A percentile compares a stretch with the other conserved stretches of the same genome.
These are phyloP conservation scores for Solanum dulcamara DNA, from an alignment of 257 asterid species.

Conservation along the genomic window DNA sequence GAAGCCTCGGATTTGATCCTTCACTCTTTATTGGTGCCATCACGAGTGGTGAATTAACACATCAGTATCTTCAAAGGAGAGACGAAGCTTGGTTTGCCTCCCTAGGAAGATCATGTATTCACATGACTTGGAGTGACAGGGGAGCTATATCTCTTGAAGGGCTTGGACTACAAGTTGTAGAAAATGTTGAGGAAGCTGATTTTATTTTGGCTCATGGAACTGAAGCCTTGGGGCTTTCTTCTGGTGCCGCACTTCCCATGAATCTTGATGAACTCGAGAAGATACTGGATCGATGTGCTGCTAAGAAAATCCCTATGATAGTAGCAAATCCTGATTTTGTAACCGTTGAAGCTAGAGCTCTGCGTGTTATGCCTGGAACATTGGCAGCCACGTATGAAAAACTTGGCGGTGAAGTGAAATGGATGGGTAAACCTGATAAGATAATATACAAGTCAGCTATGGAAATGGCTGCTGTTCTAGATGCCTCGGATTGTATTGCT, in stretches of 20 bases:
- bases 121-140: conserved; percentile 87
- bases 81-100: conserved; percentile 86
- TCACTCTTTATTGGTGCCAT: conserved; percentile 78
- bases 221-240: conserved; percentile 84
- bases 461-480: conserved; percentile 52
- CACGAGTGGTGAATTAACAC: conserved; percentile 91
- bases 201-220: conserved; percentile 93
- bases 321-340: conserved; percentile 99
- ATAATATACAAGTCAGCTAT: conserved; percentile 77
- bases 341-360: conserved; percentile 88
- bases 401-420: conserved; percentile 95
- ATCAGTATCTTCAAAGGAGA: conserved; percentile 76
- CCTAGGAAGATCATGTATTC: conserved; percentile 79
- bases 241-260: conserved; percentile 62
- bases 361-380: conserved; percentile 93
- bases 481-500: conserved; percentile 70
- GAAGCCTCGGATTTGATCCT: conserved; percentile 79
- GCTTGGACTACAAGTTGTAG: conserved; percentile 74
- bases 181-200: conserved; percentile 62
- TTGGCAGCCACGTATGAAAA: conserved; percentile 76
- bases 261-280: conserved; percentile 64
- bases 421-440: conserved; percentile 99
- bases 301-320: conserved; percentile 76
- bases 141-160: conserved; percentile 99
- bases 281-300: conserved; percentile 65